Base-by-base conservation (phyloP, 352 stramenopile species). In the Pythium coloratum region DNA sequence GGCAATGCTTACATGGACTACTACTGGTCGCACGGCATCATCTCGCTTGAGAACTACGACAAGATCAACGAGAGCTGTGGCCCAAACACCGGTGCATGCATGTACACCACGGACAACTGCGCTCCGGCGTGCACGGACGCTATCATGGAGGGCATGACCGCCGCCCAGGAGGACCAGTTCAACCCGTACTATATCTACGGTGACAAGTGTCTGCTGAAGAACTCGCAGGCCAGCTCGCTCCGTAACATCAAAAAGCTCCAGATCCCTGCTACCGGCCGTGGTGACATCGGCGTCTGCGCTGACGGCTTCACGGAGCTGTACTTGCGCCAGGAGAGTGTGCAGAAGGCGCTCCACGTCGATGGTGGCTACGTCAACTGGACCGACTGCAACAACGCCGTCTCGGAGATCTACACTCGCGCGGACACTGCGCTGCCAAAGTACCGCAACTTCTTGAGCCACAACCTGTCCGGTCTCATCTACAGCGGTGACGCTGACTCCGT, bases 141-240 rank as follows among this genome's bases (percentile, higher is more conserved):
- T 32, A 74, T 91, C 8, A 66, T 81, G 32, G 81, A 86, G 34
- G 81, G 79, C 20, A 77, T 90, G 51, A 55, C 75, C 12, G 70
- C 71, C 10, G 75, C 75, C 1, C 73, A 80, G 30, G 70, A 76
- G 0, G 72, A 90, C 46, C 65, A 75, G 9, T 68, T 93, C 61
- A 82, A 91, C 56, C 83, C 82, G 71, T 93, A 93, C 75, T 93
- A 80, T 61, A 91, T 93, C 67, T 93, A 93, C 73, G 82, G 82
- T 59, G 84, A 93, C 73, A 83, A 81, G n/a, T 94, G 86, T 42
- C 64, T 94, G 28, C 60, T 92, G 51, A 72, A 78, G 38, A 90
- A 84, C 55, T 72, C 67, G 12, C 82, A 94, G 62, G 81, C 62
- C 2, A 73, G 77, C 42, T 71, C 76, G 33, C 71, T 91, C 32